Percentiles rank a stretch among this genome's conserved stretches.
Conservation (phyloP, 2,329 filamentous ascomycete genomes). For the Neoscytalidium dimidiatum region DNA sequence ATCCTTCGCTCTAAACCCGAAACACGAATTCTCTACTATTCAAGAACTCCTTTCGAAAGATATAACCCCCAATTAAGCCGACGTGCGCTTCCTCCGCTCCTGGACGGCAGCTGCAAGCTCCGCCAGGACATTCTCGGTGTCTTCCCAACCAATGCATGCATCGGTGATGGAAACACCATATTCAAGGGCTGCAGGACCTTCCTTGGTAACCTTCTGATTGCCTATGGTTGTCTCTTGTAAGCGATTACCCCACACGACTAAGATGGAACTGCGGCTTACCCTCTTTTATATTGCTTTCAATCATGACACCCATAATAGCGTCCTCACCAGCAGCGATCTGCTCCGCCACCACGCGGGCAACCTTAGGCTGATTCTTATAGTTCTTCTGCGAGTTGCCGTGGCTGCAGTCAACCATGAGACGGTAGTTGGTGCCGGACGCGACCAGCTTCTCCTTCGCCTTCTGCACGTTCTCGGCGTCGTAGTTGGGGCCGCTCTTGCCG, state of each 20-base stretch:
- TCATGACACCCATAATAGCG: conserved; percentile 96
- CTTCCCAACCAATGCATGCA: conserved; percentile 93
- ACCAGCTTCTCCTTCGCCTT: conserved; percentile 78
- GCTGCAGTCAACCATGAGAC: conserved; percentile 97
- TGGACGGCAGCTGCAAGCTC: conserved; percentile 78
- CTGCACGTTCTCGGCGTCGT: conserved; percentile 79
- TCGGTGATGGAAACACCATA: conserved; percentile 97
- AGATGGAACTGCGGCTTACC: conserved; percentile 55
- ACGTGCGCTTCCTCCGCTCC: conserved; percentile 59
- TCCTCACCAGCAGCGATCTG: conserved; percentile 84
- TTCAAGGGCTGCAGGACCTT: conserved; percentile 82
- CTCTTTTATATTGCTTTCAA: conserved; percentile 96
- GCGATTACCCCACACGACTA: too few species aligned
- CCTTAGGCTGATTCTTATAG: conserved; percentile 96
- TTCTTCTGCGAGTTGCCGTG: conserved; percentile 96
- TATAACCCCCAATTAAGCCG: background rate
- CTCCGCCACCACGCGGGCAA: conserved; percentile 76
- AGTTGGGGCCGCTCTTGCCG: conserved; percentile 92
- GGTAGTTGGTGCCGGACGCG: conserved; percentile 71
- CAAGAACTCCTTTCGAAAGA: background rate
- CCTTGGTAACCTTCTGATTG: conserved; percentile 85
- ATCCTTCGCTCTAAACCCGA: too few species aligned
- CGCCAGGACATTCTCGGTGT: conserved; percentile 78
- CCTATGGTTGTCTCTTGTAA: conserved; percentile 48
- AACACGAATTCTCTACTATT: background rate